Conservation (phyloP, 306 rosid genomes). For the Cicer cuneatum region DNA sequence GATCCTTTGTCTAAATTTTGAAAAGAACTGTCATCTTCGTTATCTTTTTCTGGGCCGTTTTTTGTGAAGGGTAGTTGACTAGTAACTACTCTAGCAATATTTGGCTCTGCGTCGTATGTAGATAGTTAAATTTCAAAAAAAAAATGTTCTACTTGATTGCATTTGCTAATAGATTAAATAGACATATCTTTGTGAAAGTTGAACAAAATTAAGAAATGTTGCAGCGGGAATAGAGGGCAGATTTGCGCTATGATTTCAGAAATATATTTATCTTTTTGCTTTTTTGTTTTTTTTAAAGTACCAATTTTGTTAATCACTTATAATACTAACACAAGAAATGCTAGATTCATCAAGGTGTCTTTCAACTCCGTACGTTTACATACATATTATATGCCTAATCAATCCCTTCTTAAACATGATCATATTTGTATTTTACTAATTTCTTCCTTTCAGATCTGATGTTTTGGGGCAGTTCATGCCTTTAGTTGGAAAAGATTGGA, state of each 20-base stretch:
- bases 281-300: background rate
- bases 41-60: background rate
- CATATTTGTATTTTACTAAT: background rate
- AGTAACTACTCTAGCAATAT: background rate
- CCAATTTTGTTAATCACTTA: background rate
- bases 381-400: background rate
- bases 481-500: constrained; percentile 96
- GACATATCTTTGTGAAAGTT: constrained; percentile 28
- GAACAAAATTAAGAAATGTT: background rate
- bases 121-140: background rate
- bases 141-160: constrained; percentile 2
- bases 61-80: background rate
- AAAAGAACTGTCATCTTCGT: background rate
- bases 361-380: background rate
- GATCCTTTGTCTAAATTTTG: background rate
- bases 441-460: constrained; percentile 74
- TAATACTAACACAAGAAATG: background rate
- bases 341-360: background rate
- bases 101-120: background rate
- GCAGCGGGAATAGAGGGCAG: constrained; percentile 6
- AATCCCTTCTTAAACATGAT: background rate
- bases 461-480: constrained; percentile 99
- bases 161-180: background rate
- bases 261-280: too few relatives aligned
- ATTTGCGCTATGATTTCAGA: constrained; percentile 18